Evolutionary conservation across 257 asterid genomes (phyloP).

Genomic region (Plantago major): DNA sequence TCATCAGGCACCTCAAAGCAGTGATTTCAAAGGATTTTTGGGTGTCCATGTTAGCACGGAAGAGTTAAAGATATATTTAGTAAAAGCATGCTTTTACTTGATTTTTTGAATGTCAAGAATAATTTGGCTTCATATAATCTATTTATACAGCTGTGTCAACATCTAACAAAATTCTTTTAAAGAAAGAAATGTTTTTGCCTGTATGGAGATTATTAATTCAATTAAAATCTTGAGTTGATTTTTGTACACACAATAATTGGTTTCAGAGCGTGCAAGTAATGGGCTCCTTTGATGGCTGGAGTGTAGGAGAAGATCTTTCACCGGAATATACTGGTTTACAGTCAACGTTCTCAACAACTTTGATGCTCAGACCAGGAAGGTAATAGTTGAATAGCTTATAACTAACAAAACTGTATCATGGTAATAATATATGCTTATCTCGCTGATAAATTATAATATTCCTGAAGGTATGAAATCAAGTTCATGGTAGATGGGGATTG

Average conservation of each 20-base stretch:
- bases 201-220: conserved; percentile 1
- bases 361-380: conserved; percentile 93
- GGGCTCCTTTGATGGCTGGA: conserved; percentile 97
- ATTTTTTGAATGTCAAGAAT: background rate
- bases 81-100: background rate
- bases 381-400: conserved; percentile 20
- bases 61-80: no score
- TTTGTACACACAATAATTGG: background rate
- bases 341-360: conserved; percentile 63
- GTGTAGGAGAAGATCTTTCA: conserved; percentile 74
- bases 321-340: conserved; percentile 70
- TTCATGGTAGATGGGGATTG: conserved; percentile 86
- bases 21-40: no score
- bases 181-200: background rate
- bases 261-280: conserved; percentile 83
- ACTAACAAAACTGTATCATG: background rate
- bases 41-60: no score
- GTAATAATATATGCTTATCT: conserved; percentile 3
- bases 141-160: no score
- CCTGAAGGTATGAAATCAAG: conserved; percentile 70
- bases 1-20: no score
- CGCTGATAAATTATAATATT: conserved; percentile 4
- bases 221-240: background rate
- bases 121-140: no score
- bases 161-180: background rate